Evolutionary conservation across 441 rosid genomes (phyloP).

Genomic region (Aleurites moluccanus): DNA sequence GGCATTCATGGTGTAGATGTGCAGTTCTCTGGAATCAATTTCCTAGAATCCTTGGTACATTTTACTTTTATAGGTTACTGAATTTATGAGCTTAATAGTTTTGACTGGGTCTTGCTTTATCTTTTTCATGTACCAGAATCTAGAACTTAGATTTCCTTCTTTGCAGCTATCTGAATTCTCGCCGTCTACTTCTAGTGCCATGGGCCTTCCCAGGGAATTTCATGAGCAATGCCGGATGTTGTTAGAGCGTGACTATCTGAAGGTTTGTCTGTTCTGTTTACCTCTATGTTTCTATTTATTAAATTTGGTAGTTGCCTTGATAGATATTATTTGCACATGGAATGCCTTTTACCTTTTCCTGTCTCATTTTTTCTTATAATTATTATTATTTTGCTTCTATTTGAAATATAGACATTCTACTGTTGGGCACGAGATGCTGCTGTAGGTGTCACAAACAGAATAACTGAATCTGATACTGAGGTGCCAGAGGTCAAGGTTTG

Average conservation of each 20-base stretch:
- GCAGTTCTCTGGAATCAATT: constrained; percentile 79
- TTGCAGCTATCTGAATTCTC: constrained; percentile 93
- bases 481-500: constrained; percentile 88
- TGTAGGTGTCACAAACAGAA: constrained; percentile 61
- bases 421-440: constrained; percentile 92
- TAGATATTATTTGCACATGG: constrained; percentile 12
- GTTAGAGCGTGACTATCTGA: constrained; percentile 76
- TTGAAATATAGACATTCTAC: constrained; percentile 69
- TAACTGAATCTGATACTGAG: constrained; percentile 61
- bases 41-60: constrained; percentile 87
- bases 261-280: constrained; percentile 47
- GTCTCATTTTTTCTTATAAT: constrained; percentile 18
- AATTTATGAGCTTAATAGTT: constrained; percentile 17
- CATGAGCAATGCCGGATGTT: constrained; percentile 87
- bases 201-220: constrained; percentile 98
- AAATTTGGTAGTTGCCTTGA: not conserved
- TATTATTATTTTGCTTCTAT: constrained; percentile 17
- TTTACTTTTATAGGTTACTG: constrained; percentile 17
- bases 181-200: constrained; percentile 90
- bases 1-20: constrained; percentile 76
- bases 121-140: not conserved
- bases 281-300: constrained; percentile 11
- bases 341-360: constrained; percentile 22
- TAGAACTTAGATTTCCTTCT: constrained; percentile 20
- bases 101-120: constrained; percentile 23